phyloP scores from a whole-genome alignment of 1,139 yeast species.

The Saccharomyces hybrid region DNA sequence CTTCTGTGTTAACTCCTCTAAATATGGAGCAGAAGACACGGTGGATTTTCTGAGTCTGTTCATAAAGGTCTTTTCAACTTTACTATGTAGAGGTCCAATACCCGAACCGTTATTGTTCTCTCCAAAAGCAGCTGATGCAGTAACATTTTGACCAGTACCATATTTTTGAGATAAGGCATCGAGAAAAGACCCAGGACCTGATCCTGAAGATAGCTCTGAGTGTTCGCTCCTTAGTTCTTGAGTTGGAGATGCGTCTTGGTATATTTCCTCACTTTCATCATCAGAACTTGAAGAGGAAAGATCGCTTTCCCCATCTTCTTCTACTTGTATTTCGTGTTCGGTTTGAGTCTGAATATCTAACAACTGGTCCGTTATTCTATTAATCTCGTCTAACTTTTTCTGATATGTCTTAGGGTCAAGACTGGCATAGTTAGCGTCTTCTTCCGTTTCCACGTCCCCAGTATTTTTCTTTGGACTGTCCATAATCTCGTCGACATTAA shows the following conservation, averaged over 20 bases:
- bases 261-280: conserved; percentile 5
- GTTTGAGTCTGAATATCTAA: conserved; percentile 11
- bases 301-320: background rate
- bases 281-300: conserved; percentile 12
- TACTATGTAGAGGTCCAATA: conserved; percentile 5
- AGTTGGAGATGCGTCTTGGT: background rate
- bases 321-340: conserved; percentile 1
- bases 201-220: conserved; percentile 9
- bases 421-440: conserved; percentile 17
- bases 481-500: conserved; percentile 25
- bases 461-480: conserved; percentile 9
- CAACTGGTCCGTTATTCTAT: conserved; percentile 37
- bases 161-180: conserved; percentile 29
- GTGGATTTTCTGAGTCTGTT: conserved; percentile 24
- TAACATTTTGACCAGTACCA: conserved; percentile 22
- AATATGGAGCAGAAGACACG: conserved; percentile 33
- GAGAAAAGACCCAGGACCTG: conserved; percentile 25
- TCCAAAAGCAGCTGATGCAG: conserved; percentile 3
- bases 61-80: conserved; percentile 23
- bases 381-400: conserved; percentile 42
- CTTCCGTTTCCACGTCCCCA: conserved; percentile 1
- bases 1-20: conserved; percentile 50
- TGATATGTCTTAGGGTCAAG: conserved; percentile 38
- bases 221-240: conserved; percentile 5
- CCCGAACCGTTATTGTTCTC: background rate